A percentile compares a stretch with the other conserved stretches of the same genome.
Evolutionary conservation across 139 green algal species (phyloP).

Genomic region (Bryopsis sp.): DNA sequence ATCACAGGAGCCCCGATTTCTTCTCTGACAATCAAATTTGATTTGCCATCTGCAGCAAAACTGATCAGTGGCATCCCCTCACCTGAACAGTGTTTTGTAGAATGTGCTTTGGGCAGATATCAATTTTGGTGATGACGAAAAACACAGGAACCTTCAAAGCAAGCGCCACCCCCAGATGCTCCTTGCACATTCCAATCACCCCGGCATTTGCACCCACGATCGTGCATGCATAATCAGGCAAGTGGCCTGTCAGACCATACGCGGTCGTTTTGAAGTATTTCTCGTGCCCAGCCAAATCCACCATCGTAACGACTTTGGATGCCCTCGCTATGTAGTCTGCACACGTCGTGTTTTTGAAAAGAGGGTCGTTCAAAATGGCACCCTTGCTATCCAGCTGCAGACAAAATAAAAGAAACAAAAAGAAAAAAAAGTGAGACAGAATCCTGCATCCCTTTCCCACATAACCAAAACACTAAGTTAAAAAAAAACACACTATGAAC

Average conservation of each 20-base stretch:
- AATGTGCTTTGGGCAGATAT: slow-evolving; percentile 82
- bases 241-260: slow-evolving; percentile 69
- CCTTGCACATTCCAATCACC: slow-evolving; percentile 85
- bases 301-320: slow-evolving; percentile 73
- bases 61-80: no score
- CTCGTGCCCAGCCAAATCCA: slow-evolving; percentile 85
- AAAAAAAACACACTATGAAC: no score
- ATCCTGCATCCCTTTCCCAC: no score
- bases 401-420: no score
- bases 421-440: not conserved
- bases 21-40: no score
- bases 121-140: slow-evolving; percentile 83
- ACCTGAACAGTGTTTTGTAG: slow-evolving; percentile 72
- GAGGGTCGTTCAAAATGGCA: slow-evolving; percentile 65
- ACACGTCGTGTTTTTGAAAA: slow-evolving; percentile 62
- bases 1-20: no score
- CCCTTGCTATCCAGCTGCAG: slow-evolving; percentile 24
- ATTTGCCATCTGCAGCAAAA: no score
- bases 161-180: slow-evolving; percentile 87
- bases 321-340: slow-evolving; percentile 62
- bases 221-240: slow-evolving; percentile 55
- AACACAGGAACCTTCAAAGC: slow-evolving; percentile 81
- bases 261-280: slow-evolving; percentile 86
- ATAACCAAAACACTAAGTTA: no score
- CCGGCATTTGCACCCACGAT: slow-evolving; percentile 54